These are phyloP conservation scores for Cladosporium sp. DNA, from an alignment of 2,329 filamentous ascomycete species.

Conservation along the genomic window DNA sequence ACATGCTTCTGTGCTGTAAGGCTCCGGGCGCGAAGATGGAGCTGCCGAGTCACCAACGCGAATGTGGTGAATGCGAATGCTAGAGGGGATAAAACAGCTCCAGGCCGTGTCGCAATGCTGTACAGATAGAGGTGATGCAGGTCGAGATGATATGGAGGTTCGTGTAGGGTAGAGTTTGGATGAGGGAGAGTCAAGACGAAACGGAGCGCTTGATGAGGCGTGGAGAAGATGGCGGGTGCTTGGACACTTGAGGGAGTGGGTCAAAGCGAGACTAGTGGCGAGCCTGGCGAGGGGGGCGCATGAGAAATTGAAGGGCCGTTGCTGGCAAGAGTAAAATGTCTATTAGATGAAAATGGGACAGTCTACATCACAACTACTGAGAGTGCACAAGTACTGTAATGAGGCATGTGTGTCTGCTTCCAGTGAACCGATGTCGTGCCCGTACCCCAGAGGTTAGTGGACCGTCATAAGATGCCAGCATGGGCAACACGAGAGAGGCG, in stretches of 20 bases:
- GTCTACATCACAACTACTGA: not conserved
- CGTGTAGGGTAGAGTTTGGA: constrained; percentile 12
- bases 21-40: constrained; percentile 18
- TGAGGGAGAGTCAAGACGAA: constrained; percentile 11
- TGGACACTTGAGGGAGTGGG: not conserved
- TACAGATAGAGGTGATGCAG: constrained; percentile 18
- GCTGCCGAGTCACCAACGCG: not conserved
- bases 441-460: not conserved
- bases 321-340: not conserved
- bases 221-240: not conserved
- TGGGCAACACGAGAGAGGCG: not conserved
- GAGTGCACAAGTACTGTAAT: not conserved
- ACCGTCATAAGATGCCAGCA: not conserved
- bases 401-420: not conserved
- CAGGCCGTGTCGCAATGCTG: constrained; percentile 20
- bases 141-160: not conserved
- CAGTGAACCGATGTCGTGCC: not conserved
- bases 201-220: not conserved
- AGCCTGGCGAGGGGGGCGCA: not conserved
- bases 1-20: constrained; percentile 20
- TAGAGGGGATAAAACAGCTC: constrained; percentile 13
- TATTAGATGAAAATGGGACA: not conserved
- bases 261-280: not conserved
- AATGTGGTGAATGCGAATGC: not conserved
- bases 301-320: not conserved